Conservation (phyloP, 1,139 yeast species). For the Saccharomyces hybrid region DNA sequence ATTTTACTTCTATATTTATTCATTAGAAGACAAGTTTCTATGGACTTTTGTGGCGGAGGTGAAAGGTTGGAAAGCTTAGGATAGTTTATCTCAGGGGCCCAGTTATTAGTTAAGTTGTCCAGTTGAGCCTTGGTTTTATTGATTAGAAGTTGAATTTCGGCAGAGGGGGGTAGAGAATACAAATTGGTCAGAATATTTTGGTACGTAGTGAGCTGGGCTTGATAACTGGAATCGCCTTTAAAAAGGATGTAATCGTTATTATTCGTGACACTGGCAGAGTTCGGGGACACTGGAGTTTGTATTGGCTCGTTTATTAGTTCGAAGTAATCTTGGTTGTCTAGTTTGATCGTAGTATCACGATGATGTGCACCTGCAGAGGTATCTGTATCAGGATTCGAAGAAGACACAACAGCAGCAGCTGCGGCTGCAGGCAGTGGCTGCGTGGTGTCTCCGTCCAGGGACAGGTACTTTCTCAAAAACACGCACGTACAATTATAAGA, state of each 20-base stretch:
- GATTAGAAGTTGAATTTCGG: constrained; percentile 6
- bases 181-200: background rate
- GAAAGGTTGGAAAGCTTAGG: constrained; percentile 4
- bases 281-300: background rate
- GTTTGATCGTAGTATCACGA: background rate
- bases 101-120: constrained; percentile 10
- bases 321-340: background rate
- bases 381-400: background rate
- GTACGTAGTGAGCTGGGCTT: background rate
- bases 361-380: background rate
- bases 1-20: constrained; percentile 24
- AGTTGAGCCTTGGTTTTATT: constrained; percentile 14
- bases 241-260: background rate
- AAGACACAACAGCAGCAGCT: background rate
- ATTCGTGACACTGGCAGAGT: background rate
- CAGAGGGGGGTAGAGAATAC: background rate
- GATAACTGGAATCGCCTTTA: background rate
- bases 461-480: constrained; percentile 5
- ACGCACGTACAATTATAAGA: constrained; percentile 28
- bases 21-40: constrained; percentile 24
- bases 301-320: background rate
- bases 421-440: background rate
- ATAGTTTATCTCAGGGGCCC: constrained; percentile 18
- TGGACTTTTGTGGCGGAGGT: constrained; percentile 11
- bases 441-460: background rate